Base-by-base conservation (phyloP, 495 filamentous ascomycete species). In the Trichoderma orchidacearum region DNA sequence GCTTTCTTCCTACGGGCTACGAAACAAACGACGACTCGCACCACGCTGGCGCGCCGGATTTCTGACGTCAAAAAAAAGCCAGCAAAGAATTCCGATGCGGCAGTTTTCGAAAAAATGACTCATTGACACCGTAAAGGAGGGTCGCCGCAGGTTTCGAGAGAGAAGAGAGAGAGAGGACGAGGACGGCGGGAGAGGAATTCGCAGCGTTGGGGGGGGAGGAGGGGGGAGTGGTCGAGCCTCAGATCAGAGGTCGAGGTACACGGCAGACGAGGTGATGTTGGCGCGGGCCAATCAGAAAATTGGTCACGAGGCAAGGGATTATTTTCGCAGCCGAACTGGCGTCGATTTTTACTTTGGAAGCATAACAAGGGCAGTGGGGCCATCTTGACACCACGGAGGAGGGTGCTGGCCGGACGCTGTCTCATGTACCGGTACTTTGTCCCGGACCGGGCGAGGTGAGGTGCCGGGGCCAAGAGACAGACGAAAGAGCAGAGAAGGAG, bases 231-330 rank as follows among this genome's bases (percentile, higher is more conserved):
- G 41, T 48, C 41, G 41, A 48, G 41, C 18, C 41, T 27, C 41
- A 48, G 41, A 48, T 48, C 41, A 48, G 41, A 48, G 41, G 41
- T 48, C 41, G 41, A 48, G 41, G 41, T 48, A 48, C 41, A 48
- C 41, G 41, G 41, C 41, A 23, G 41, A 48, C 41, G 41, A 48
- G 41, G 41, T 48, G 41, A 48, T 48, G 41, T 48, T 48, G 41
- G 41, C 41, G 41, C 41, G 15, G 53, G 31, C 53, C 53, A 55
- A 55, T 55, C 53, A 55, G 53, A 55, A 55, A 55, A 55, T 34
- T 55, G 31, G 30, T 53, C 51, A 53, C 51, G 51, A 30, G 51
- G 51, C 51, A 53, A 32, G 51, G 41, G 41, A 48, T 48, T 53
- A 53, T 53, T 53, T 53, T 53, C 27, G 41, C 41, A 48, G 41